A percentile compares a stretch with the other conserved stretches of the same genome.
phyloP scores from a whole-genome alignment of 164 flowering plant species.

The Piper betle region DNA sequence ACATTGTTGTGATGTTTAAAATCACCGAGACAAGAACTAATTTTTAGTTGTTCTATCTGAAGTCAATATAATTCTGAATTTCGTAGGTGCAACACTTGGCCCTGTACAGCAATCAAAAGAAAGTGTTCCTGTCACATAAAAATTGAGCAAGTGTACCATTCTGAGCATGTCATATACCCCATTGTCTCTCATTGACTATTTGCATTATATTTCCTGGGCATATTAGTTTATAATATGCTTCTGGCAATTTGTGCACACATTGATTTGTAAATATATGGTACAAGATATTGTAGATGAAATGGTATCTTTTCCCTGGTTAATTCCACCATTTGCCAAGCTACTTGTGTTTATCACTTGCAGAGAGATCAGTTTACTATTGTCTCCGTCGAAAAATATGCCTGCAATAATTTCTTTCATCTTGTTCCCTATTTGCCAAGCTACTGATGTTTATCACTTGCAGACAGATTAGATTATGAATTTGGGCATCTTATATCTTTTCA shows the following conservation, averaged over 20 bases:
- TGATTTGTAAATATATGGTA: neutral
- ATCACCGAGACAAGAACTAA: too few relatives aligned
- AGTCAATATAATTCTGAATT: neutral
- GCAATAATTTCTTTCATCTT: too few relatives aligned
- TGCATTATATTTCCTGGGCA: neutral
- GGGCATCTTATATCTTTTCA: neutral
- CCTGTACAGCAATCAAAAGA: slow-evolving; percentile 41
- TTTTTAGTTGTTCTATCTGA: neutral
- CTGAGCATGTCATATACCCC: neutral
- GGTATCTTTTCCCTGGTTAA: too few relatives aligned
- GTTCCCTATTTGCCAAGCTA: too few relatives aligned
- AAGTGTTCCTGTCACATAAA: slow-evolving; percentile 41
- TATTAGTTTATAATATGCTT: neutral
- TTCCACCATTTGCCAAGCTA: too few relatives aligned
- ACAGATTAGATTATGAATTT: too few relatives aligned
- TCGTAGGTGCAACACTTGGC: slow-evolving; percentile 33
- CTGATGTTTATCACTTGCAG: neutral
- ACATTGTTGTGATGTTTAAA: too few relatives aligned
- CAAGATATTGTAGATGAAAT: too few relatives aligned
- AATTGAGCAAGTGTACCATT: neutral
- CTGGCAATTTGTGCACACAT: neutral
- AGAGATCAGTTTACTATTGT: too few relatives aligned
- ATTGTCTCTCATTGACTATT: neutral
- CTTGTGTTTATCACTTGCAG: too few relatives aligned
- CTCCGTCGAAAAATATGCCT: too few relatives aligned